Conservation (phyloP, 306 rosid species). For the Clitoria ternatea region DNA sequence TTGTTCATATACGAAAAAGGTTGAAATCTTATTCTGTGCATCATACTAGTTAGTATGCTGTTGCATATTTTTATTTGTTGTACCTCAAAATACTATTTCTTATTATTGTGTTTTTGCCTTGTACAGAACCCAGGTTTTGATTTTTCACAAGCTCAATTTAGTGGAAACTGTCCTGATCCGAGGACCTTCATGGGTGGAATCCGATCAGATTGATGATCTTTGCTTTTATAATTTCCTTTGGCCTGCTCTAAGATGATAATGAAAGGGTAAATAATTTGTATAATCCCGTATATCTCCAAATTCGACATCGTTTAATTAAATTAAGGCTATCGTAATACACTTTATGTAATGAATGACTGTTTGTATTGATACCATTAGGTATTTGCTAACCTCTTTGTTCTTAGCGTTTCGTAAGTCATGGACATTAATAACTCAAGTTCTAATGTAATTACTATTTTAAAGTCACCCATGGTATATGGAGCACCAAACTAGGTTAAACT, state of each 20-base stretch:
- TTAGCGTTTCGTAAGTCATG: too few relatives aligned
- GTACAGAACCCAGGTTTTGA: conserved; percentile 97
- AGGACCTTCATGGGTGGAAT: conserved; percentile 92
- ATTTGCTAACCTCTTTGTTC: too few relatives aligned
- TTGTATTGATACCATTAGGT: neutral
- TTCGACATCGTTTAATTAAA: neutral
- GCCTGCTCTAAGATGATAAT: conserved; percentile 15
- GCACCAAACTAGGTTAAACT: neutral
- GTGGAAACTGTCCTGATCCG: conserved; percentile 91
- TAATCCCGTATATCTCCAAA: neutral
- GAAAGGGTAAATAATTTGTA: neutral
- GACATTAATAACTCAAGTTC: too few relatives aligned
- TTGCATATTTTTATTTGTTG: too few relatives aligned
- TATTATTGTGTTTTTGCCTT: too few relatives aligned
- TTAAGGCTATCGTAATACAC: neutral
- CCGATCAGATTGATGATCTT: conserved; percentile 47
- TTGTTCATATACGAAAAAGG: too few relatives aligned
- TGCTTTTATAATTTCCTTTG: conserved; percentile 20
- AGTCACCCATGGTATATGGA: neutral
- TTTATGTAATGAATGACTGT: neutral
- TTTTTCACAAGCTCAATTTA: conserved; percentile 90
- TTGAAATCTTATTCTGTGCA: too few relatives aligned
- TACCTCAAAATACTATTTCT: too few relatives aligned
- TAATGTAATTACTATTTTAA: neutral
- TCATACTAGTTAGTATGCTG: too few relatives aligned